Base-by-base conservation (phyloP, 2,329 filamentous ascomycete species). In the Zopfia rhizophila region DNA sequence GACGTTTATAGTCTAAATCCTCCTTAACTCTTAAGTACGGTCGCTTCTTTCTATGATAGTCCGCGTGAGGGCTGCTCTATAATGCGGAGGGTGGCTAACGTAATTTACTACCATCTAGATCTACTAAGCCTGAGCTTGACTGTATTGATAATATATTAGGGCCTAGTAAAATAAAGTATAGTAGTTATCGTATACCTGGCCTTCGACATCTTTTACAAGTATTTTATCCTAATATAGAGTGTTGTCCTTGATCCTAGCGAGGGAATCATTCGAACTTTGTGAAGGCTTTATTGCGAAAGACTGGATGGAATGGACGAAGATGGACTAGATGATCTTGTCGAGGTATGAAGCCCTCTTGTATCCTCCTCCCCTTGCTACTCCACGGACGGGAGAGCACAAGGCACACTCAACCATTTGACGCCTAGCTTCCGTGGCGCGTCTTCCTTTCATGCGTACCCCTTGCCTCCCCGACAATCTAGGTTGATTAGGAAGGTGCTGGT, bases 251-350 rank as follows among this genome's bases (percentile, higher is more conserved):
- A 38, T 38, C 12, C 22, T 38, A 12, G n/a, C 12, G 23, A 27
- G 6, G 35, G 35, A 38, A 13, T 38, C 35, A 16, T n/a, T 38
- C 18, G n/a, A 24, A 27, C 35, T 38, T 38, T 38, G 21, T 38
- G n/a, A 27, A n/a, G n/a, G n/a, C n/a, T n/a, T n/a, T 12, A 38
- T 38, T 16, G 35, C 35, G n/a, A n/a, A n/a, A n/a, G n/a, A n/a
- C n/a, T 38, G n/a, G n/a, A n/a, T n/a, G n/a, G n/a, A n/a, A n/a
- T n/a, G n/a, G n/a, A n/a, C n/a, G n/a, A n/a, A n/a, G n/a, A n/a
- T n/a, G n/a, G n/a, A n/a, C n/a, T n/a, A n/a, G n/a, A n/a, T n/a
- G n/a, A n/a, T n/a, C n/a, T n/a, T n/a, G n/a, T n/a, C n/a, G n/a
- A n/a, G n/a, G n/a, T n/a, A n/a, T n/a, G n/a, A n/a, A n/a, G n/a